phyloP scores from a whole-genome alignment of 495 filamentous ascomycete genomes.

The Tetracladium setigerum region DNA sequence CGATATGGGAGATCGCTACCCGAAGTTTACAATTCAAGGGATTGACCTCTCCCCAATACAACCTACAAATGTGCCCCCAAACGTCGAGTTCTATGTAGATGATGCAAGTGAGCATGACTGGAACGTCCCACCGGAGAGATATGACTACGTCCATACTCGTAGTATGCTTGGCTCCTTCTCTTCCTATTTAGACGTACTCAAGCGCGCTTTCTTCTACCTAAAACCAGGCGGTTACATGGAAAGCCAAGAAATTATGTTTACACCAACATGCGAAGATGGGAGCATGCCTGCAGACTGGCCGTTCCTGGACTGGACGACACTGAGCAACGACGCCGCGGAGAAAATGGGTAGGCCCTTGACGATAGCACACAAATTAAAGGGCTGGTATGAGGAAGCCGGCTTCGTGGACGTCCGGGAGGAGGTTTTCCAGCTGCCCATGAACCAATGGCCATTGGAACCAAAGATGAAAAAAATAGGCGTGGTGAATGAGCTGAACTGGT shows the following conservation, averaged over 20 bases:
- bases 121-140: constrained; percentile 15
- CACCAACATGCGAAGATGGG: constrained; percentile 52
- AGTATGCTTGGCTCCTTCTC: constrained; percentile 37
- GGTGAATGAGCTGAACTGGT: constrained; percentile 33
- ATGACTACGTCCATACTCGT: constrained; percentile 44
- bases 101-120: constrained; percentile 31
- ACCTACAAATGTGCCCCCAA: constrained; percentile 21
- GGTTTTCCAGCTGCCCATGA: constrained; percentile 48
- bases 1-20: constrained; percentile 42
- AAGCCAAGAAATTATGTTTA: constrained; percentile 52
- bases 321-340: constrained; percentile 40
- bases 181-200: constrained; percentile 33
- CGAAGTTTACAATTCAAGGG: constrained; percentile 16
- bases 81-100: constrained; percentile 25
- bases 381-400: constrained; percentile 51
- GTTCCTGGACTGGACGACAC: constrained; percentile 43
- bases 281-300: constrained; percentile 38
- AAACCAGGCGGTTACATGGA: constrained; percentile 62
- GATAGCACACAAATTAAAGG: constrained; percentile 42
- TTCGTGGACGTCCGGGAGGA: constrained; percentile 56
- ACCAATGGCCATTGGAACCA: constrained; percentile 41
- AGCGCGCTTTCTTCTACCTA: constrained; percentile 36
- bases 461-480: constrained; percentile 33
- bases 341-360: constrained; percentile 41
- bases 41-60: constrained; percentile 26